Evolutionary conservation across 2,329 filamentous ascomycete genomes (phyloP).

Genomic region (Botrytis paeoniae): DNA sequence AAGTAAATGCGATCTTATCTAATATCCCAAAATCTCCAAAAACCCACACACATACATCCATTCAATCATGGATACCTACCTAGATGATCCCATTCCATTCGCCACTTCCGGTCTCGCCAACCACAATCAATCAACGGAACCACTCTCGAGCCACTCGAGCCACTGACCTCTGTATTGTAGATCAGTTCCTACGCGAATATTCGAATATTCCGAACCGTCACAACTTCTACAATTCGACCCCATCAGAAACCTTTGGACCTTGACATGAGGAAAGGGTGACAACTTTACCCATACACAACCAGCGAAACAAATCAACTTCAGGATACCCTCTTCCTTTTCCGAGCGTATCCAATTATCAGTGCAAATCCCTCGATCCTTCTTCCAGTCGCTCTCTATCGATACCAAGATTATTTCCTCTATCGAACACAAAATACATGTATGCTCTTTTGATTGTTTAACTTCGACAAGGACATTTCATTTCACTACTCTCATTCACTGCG

Average conservation of each 20-base stretch:
- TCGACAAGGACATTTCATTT: neutral
- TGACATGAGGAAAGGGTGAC: neutral
- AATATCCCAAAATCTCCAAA: neutral
- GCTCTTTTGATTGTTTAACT: neutral
- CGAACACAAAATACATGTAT: neutral
- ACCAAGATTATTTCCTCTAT: neutral
- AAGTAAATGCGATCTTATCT: constrained; percentile 1
- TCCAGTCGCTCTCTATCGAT: neutral
- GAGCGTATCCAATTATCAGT: neutral
- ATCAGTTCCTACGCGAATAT: constrained; percentile 6
- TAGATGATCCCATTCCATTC: neutral
- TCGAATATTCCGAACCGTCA: neutral
- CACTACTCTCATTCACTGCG: neutral
- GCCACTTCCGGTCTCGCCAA: constrained; percentile 12
- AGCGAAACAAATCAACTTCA: neutral
- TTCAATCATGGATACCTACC: neutral
- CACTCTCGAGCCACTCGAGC: neutral
- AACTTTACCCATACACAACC: neutral
- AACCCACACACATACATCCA: neutral
- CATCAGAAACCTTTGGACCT: neutral
- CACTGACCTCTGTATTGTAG: neutral
- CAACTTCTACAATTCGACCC: neutral
- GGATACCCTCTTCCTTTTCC: neutral
- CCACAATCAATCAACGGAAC: neutral
- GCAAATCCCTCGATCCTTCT: neutral